These are phyloP conservation scores for Pythium sukuiense DNA, from an alignment of 352 stramenopile genomes.

Conservation along the genomic window DNA sequence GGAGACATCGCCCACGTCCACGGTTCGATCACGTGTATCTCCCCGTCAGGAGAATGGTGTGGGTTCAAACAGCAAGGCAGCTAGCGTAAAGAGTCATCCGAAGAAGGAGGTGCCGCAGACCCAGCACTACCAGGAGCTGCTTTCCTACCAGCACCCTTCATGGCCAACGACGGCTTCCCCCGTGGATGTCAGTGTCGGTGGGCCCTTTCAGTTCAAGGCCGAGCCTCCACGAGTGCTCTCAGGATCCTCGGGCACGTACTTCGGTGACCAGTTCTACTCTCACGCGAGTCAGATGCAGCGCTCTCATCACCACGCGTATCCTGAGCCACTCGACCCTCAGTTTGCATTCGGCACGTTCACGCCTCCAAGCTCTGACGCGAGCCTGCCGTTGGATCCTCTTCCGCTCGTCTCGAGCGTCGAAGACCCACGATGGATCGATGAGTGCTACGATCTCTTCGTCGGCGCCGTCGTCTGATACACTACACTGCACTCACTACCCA, in stretches of 20 bases:
- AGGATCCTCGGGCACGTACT: background rate
- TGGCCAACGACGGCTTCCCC: background rate
- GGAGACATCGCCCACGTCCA: background rate
- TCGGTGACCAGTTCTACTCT: background rate
- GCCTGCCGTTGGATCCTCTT: background rate
- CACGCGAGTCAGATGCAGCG: background rate
- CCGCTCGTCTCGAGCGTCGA: background rate
- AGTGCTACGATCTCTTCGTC: constrained; percentile 1
- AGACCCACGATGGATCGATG: background rate
- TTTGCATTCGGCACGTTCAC: background rate
- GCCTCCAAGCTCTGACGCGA: background rate
- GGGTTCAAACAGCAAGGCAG: too few relatives aligned
- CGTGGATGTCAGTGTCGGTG: background rate
- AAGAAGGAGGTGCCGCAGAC: too few relatives aligned
- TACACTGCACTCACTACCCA: too few relatives aligned
- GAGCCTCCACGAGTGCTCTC: background rate
- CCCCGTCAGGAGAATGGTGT: background rate
- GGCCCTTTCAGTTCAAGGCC: background rate
- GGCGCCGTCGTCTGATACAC: background rate
- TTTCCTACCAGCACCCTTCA: background rate
- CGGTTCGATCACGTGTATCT: background rate
- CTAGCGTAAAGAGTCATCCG: too few relatives aligned
- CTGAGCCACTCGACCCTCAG: background rate
- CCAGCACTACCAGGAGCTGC: background rate
- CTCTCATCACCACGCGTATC: background rate